Evolutionary conservation across 108 stramenopile species (phyloP).

Genomic region (Cyclotella cryptica): DNA sequence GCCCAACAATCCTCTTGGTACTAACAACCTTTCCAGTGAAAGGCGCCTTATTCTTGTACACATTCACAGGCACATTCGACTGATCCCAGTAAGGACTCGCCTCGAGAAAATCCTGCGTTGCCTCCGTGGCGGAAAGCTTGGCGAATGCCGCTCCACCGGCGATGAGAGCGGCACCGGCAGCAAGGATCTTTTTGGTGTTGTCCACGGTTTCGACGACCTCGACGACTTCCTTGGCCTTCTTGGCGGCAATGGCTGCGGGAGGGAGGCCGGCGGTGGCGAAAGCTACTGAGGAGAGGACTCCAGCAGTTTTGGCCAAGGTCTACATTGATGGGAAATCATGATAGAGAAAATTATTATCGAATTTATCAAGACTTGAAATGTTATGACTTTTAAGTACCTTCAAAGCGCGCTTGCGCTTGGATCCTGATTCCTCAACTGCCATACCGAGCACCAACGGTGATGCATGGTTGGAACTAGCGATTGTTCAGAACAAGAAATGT

Average conservation of each 20-base stretch:
- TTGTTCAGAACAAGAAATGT: neutral
- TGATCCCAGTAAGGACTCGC: slow-evolving; percentile 82
- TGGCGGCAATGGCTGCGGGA: slow-evolving; percentile 67
- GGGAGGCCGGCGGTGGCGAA: slow-evolving; percentile 75
- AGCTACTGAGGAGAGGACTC: slow-evolving; percentile 68
- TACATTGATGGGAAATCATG: slow-evolving; percentile 5
- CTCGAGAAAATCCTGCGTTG: slow-evolving; percentile 83
- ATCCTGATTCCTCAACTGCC: slow-evolving; percentile 56
- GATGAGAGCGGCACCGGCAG: slow-evolving; percentile 68
- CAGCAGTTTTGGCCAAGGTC: slow-evolving; percentile 71
- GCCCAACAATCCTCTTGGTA: slow-evolving; percentile 87
- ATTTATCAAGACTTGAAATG: neutral
- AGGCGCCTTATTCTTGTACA: slow-evolving; percentile 85
- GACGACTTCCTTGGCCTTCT: slow-evolving; percentile 69
- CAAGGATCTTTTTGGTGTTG: slow-evolving; percentile 71
- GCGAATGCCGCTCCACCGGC: slow-evolving; percentile 68
- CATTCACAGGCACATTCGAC: slow-evolving; percentile 76
- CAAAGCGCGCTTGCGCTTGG: slow-evolving; percentile 72
- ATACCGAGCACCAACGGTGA: slow-evolving; percentile 61
- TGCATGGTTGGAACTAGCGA: slow-evolving; percentile 17
- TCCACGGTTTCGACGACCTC: slow-evolving; percentile 66
- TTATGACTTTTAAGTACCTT: slow-evolving; percentile 58
- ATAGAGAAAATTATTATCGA: neutral
- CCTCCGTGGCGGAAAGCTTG: slow-evolving; percentile 34
- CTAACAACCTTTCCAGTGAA: slow-evolving; percentile 78